Percentiles rank a stretch among this genome's conserved stretches.
These are phyloP conservation scores for Chlorella sp. DNA, from an alignment of 139 green algal species.

Conservation along the genomic window DNA sequence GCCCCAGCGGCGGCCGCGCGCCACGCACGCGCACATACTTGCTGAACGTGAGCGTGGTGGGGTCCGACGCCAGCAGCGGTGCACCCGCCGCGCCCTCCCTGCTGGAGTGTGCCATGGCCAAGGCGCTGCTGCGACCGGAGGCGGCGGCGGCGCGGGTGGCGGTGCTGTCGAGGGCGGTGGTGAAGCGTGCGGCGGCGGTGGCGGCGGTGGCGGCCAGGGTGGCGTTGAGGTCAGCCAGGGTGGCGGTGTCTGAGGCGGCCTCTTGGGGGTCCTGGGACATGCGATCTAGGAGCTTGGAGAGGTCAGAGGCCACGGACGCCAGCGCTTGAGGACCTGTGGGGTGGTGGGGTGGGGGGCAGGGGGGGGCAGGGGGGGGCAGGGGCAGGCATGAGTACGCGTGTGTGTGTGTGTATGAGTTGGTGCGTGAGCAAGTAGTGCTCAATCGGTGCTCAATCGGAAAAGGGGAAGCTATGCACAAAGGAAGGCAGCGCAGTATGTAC, in stretches of 20 bases:
- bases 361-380: no score
- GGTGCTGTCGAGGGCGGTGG: constrained; percentile 11
- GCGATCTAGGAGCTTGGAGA: constrained; percentile 1
- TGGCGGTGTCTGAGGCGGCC: no score
- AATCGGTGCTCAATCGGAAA: no score
- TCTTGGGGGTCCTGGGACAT: constrained; percentile 3
- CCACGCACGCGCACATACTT: constrained; percentile 13
- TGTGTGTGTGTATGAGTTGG: no score
- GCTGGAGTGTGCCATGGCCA: no score
- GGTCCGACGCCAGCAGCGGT: constrained; percentile 10
- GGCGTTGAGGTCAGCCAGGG: not conserved
- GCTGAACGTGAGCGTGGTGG: constrained; percentile 15
- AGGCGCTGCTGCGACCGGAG: no score
- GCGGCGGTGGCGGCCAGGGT: not conserved
- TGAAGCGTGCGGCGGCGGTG: constrained; percentile 12
- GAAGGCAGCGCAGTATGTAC: no score
- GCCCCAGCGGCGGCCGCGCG: not conserved
- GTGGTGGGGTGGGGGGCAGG: no score
- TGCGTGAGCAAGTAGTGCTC: no score
- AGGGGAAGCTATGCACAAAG: no score
- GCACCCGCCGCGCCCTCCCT: not conserved
- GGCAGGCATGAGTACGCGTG: no score
- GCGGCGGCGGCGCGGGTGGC: not conserved
- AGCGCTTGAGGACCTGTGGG: not conserved
- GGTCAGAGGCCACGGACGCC: constrained; percentile 1